Evolutionary conservation across 1,284 basidiomycete species (phyloP).

Genomic region (Fomitopsis schrenkii): DNA sequence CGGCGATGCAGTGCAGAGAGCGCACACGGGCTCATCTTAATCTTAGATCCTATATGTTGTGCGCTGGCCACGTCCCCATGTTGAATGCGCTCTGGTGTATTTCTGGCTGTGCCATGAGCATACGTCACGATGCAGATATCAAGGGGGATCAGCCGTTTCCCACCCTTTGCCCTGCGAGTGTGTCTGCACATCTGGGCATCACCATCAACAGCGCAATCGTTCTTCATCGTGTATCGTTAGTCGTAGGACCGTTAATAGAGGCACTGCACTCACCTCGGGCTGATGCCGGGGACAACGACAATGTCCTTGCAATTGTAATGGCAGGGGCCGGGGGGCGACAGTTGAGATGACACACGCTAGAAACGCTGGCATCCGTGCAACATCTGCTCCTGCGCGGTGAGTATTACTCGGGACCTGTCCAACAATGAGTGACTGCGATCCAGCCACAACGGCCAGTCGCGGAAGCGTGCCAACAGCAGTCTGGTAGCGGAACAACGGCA

Average conservation of each 20-base stretch:
- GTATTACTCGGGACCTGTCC: not conserved
- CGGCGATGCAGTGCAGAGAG: not conserved
- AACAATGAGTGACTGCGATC: not conserved
- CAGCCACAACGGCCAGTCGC: not conserved
- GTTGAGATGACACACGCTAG: not conserved
- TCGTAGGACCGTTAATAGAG: not conserved
- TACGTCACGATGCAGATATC: slow-evolving; percentile 2
- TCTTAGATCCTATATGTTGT: not conserved
- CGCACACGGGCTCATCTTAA: not conserved
- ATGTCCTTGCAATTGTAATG: not conserved
- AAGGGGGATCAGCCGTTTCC: slow-evolving; percentile 4
- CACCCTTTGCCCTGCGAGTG: not conserved
- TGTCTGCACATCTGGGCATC: not conserved
- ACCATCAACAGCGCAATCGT: not conserved
- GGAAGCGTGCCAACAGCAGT: not conserved
- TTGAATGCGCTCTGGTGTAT: not conserved
- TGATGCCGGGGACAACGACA: not conserved
- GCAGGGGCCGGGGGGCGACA: not conserved
- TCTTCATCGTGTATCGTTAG: not conserved
- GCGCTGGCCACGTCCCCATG: not conserved
- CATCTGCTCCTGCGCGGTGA: not conserved
- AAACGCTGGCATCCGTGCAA: not conserved
- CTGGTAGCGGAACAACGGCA: not conserved
- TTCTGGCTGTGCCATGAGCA: slow-evolving; percentile 3
- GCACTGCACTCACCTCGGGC: not conserved